These are phyloP conservation scores for Brassica nigra DNA, from an alignment of 345 rosid genomes.

Conservation along the genomic window DNA sequence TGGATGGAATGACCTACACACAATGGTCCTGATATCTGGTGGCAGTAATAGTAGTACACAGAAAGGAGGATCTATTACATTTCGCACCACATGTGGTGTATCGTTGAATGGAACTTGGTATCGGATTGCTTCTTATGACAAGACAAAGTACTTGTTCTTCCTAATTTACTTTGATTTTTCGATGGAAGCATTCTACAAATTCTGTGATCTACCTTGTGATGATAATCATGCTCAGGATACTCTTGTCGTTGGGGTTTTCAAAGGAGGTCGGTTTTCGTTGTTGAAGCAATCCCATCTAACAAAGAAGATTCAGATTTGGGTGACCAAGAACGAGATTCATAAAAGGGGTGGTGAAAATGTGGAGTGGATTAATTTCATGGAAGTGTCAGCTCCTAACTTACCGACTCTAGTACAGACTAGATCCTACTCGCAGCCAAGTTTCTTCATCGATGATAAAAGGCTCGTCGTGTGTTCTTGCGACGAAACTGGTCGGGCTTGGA, in stretches of 20 bases:
- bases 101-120: conserved; percentile 11
- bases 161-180: background rate
- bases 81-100: background rate
- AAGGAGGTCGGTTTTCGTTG: background rate
- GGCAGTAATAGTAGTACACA: background rate
- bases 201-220: background rate
- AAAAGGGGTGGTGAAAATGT: background rate
- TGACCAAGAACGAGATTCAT: background rate
- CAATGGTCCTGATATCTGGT: background rate
- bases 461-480: background rate
- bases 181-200: background rate
- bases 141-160: background rate
- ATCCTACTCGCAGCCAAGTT: background rate
- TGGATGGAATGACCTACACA: background rate
- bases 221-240: background rate
- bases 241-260: background rate
- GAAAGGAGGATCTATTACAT: background rate
- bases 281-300: background rate
- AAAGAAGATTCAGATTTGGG: background rate
- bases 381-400: background rate
- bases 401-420: background rate
- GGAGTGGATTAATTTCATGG: background rate
- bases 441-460: background rate
- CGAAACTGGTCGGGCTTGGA: background rate
- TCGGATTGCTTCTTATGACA: background rate